Conservation (phyloP, 2,329 filamentous ascomycete species). For the Aspergillus brasiliensis region DNA sequence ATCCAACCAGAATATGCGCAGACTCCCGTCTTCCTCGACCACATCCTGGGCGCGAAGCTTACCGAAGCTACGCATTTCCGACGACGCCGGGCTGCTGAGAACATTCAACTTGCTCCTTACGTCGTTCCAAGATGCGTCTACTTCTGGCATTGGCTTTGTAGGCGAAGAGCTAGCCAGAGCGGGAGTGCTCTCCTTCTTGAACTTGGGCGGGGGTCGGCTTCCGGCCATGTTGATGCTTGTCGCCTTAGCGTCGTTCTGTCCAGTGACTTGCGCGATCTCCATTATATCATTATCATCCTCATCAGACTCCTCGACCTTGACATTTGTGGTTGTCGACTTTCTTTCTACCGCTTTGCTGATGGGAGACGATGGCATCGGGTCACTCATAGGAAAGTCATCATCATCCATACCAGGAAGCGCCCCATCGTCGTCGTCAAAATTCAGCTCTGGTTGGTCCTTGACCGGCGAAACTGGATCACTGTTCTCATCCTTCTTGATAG, state of each 20-base stretch:
- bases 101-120: conserved; percentile 86
- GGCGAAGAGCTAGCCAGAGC: conserved; percentile 78
- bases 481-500: conserved; percentile 48
- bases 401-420: conserved; percentile 62
- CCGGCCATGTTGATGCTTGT: conserved; percentile 83
- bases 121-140: conserved; percentile 87
- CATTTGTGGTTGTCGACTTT: conserved; percentile 55
- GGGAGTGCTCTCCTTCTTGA: conserved; percentile 68
- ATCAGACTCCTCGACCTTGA: conserved; percentile 67
- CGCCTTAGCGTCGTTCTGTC: conserved; percentile 62
- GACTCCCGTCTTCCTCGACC: conserved; percentile 88
- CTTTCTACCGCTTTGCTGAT: conserved; percentile 75
- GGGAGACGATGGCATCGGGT: conserved; percentile 84
- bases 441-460: conserved; percentile 41
- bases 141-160: conserved; percentile 58
- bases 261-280: conserved; percentile 78
- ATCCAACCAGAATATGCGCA: conserved; percentile 96
- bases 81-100: conserved; percentile 68
- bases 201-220: conserved; percentile 74
- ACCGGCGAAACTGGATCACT: conserved; percentile 49
- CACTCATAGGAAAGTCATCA: conserved; percentile 81
- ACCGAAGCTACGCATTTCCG: conserved; percentile 65
- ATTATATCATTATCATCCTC: conserved; percentile 80
- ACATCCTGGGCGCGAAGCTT: conserved; percentile 83
- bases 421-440: conserved; percentile 60